Evolutionary conservation across 371 early-diverging fungal species (phyloP).

Genomic region (Pancytospora epiphaga): DNA sequence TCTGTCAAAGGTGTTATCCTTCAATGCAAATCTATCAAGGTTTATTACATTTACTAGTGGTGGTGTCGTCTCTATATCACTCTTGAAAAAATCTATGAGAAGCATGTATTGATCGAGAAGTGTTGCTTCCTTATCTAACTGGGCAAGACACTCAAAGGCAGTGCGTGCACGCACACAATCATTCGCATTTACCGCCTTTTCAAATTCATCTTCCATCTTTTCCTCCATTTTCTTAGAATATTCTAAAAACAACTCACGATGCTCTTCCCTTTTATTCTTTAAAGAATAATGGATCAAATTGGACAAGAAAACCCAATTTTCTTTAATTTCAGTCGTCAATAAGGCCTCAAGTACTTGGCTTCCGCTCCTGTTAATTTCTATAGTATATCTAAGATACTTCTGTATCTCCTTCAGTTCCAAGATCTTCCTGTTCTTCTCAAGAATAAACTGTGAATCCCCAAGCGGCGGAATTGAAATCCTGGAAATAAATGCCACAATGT

Average conservation of each 20-base stretch:
- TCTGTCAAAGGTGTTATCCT: conserved; percentile 27
- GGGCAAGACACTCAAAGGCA: conserved; percentile 10
- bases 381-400: conserved; percentile 33
- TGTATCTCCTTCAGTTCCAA: conserved; percentile 35
- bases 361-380: conserved; percentile 35
- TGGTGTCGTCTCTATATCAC: conserved; percentile 10
- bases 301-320: conserved; percentile 44
- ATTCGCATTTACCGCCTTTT: conserved; percentile 10
- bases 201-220: conserved; percentile 36
- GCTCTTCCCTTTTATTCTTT: not conserved
- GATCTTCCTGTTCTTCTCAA: conserved; percentile 41
- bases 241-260: conserved; percentile 12
- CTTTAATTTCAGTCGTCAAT: conserved; percentile 25
- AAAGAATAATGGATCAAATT: conserved; percentile 14
- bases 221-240: conserved; percentile 40
- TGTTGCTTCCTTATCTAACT: conserved; percentile 23
- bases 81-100: conserved; percentile 18
- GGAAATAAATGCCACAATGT: conserved; percentile 11
- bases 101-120: conserved; percentile 34
- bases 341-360: conserved; percentile 27
- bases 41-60: conserved; percentile 14
- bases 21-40: conserved; percentile 16
- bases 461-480: conserved; percentile 25
- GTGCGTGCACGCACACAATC: conserved; percentile 21
- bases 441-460: conserved; percentile 30